phyloP scores from a whole-genome alignment of 495 filamentous ascomycete genomes.

The Penicillium herquei region DNA sequence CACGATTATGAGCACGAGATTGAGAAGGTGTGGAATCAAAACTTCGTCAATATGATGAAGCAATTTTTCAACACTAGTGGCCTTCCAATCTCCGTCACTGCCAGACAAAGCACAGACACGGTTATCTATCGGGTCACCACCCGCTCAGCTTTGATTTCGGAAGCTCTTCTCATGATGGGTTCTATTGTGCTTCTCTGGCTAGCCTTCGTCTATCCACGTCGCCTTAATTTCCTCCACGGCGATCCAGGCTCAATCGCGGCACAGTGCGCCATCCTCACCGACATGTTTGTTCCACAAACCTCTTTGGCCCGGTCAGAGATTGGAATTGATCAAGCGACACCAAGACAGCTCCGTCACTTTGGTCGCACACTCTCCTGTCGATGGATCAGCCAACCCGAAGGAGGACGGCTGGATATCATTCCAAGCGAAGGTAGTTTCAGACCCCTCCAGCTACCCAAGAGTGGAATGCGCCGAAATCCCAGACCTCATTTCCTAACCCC shows the following conservation, averaged over 20 bases:
- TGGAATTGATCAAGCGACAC: slow-evolving; percentile 11
- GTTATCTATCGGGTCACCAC: slow-evolving; percentile 6
- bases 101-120: not conserved
- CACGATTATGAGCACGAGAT: slow-evolving; percentile 9
- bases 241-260: slow-evolving; percentile 22
- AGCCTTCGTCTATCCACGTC: slow-evolving; percentile 8
- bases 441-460: not conserved
- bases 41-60: slow-evolving; percentile 17
- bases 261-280: slow-evolving; percentile 17
- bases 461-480: slow-evolving; percentile 5
- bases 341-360: slow-evolving; percentile 22
- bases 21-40: slow-evolving; percentile 16
- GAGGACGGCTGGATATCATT: slow-evolving; percentile 13
- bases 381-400: slow-evolving; percentile 9
- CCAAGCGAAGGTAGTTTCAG: not conserved
- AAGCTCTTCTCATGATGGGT: slow-evolving; percentile 9
- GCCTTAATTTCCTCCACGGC: slow-evolving; percentile 12
- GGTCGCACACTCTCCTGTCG: slow-evolving; percentile 16
- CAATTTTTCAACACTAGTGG: slow-evolving; percentile 18
- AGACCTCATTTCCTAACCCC: slow-evolving; percentile 28
- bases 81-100: not conserved
- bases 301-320: slow-evolving; percentile 4
- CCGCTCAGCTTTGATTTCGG: slow-evolving; percentile 11
- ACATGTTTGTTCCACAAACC: slow-evolving; percentile 7
- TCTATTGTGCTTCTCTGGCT: not conserved